These are phyloP conservation scores for Eucalyptus erythrocorys DNA, from an alignment of 345 rosid species.

Conservation along the genomic window DNA sequence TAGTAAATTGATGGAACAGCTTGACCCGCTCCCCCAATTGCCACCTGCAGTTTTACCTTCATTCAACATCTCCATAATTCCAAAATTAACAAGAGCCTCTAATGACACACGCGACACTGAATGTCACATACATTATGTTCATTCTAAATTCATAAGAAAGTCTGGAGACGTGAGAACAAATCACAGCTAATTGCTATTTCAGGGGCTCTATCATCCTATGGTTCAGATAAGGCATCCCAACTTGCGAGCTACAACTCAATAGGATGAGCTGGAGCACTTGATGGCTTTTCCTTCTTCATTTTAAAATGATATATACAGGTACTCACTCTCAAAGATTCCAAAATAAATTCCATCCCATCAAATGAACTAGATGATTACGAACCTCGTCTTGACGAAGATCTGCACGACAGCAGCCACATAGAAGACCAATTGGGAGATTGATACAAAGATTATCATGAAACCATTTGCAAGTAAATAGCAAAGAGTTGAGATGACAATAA, in stretches of 20 bases:
- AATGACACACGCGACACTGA: background rate
- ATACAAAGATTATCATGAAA: constrained; percentile 29
- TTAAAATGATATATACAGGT: background rate
- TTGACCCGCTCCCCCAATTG: constrained; percentile 27
- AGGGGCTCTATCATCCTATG: background rate
- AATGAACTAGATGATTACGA: constrained; percentile 1
- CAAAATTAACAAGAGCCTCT: constrained; percentile 5
- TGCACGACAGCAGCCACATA: constrained; percentile 61
- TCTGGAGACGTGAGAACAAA: background rate
- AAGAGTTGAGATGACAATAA: constrained; percentile 42
- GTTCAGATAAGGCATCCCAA: background rate
- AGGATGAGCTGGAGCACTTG: background rate
- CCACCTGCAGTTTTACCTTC: background rate
- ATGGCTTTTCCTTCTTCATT: background rate
- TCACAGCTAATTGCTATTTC: background rate
- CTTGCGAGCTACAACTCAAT: background rate
- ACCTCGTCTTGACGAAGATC: constrained; percentile 62
- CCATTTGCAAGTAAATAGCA: constrained; percentile 83
- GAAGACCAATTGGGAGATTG: constrained; percentile 60
- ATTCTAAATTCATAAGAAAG: background rate
- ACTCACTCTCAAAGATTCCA: background rate
- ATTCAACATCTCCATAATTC: constrained; percentile 15
- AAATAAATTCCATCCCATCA: background rate
- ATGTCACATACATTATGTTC: background rate
- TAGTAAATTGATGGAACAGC: constrained; percentile 48